phyloP scores from a whole-genome alignment of 768 basidiomycete genomes.

The Termitomyces sp. region DNA sequence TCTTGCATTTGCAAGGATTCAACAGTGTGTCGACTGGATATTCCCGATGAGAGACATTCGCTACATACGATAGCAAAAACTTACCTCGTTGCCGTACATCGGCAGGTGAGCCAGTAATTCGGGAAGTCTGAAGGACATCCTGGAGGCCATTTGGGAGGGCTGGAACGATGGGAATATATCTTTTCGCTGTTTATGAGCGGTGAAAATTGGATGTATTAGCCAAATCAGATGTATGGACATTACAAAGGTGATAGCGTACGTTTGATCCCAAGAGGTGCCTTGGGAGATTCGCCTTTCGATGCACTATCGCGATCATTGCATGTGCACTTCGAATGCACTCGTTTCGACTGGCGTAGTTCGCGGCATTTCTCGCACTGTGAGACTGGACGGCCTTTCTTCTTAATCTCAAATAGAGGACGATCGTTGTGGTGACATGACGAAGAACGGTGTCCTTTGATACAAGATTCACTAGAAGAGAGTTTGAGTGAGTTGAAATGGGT shows the following conservation, averaged over 20 bases:
- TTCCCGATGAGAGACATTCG: constrained; percentile 9
- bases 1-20: constrained; percentile 64
- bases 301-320: constrained; percentile 49
- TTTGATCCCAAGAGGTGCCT: constrained; percentile 37
- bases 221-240: background rate
- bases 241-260: constrained; percentile 27
- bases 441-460: constrained; percentile 93
- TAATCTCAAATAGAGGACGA: constrained; percentile 88
- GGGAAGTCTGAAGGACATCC: constrained; percentile 43
- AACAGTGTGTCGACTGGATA: constrained; percentile 55
- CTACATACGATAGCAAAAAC: constrained; percentile 9
- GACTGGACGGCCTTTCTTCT: constrained; percentile 90
- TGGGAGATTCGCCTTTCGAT: constrained; percentile 25
- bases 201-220: background rate
- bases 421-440: constrained; percentile 86
- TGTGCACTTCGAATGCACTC: constrained; percentile 79
- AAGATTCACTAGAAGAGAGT: constrained; percentile 64
- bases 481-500: constrained; percentile 8
- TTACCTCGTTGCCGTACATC: constrained; percentile 54
- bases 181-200: constrained; percentile 42
- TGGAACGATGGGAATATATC: constrained; percentile 71
- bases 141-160: constrained; percentile 73
- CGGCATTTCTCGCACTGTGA: constrained; percentile 89
- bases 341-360: constrained; percentile 75
- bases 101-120: constrained; percentile 28